phyloP scores from a whole-genome alignment of 2,329 filamentous ascomycete species.

The Zasmidium cellare region DNA sequence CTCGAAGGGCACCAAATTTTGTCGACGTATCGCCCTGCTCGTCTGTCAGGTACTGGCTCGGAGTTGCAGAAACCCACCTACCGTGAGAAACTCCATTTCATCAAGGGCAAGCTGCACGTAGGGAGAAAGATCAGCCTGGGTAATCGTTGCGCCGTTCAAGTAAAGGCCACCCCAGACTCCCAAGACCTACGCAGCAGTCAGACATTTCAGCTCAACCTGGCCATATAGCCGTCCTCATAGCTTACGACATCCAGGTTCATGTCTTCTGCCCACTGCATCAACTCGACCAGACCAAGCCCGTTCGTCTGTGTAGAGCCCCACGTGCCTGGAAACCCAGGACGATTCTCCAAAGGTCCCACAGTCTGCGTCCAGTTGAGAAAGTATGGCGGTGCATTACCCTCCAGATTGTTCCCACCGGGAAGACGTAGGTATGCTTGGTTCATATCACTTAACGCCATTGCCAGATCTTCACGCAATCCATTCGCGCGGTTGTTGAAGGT shows the following conservation, averaged over 20 bases:
- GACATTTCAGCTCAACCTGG: no score
- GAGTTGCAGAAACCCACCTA: no score
- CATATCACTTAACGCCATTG: constrained; percentile 37
- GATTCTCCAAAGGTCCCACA: constrained; percentile 52
- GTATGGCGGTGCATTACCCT: constrained; percentile 39
- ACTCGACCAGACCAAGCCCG: constrained; percentile 63
- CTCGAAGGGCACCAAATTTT: constrained; percentile 59
- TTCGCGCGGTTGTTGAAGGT: constrained; percentile 57
- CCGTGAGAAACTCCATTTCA: constrained; percentile 62
- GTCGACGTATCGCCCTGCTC: constrained; percentile 49
- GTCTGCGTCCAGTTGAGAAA: constrained; percentile 53
- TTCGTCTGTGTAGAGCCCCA: constrained; percentile 66
- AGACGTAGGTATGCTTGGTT: constrained; percentile 57
- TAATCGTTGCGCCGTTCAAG: constrained; percentile 52
- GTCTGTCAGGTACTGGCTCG: no score
- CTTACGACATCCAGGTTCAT: constrained; percentile 36
- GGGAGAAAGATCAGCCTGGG: constrained; percentile 48
- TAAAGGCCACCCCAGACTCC: constrained; percentile 60
- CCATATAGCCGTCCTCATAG: no score
- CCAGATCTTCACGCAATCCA: constrained; percentile 52
- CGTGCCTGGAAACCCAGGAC: constrained; percentile 56
- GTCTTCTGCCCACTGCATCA: constrained; percentile 57
- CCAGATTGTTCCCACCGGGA: constrained; percentile 61
- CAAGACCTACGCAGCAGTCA: no score
- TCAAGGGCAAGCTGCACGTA: constrained; percentile 60